Conservation (phyloP, 2,329 filamentous ascomycete species). For the Polytolypa hystricis region DNA sequence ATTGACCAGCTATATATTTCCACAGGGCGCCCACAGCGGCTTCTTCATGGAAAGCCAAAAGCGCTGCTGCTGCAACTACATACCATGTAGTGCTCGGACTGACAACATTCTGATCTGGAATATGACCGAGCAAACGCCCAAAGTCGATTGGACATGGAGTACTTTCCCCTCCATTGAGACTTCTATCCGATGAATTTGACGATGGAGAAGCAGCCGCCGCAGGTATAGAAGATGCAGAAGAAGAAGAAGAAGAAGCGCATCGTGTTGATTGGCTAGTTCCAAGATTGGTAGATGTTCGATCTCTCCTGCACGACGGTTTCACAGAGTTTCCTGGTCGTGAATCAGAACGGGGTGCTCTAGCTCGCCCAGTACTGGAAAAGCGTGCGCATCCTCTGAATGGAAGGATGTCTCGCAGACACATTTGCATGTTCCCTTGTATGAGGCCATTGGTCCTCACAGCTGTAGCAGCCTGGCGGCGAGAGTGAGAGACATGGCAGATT, state of each 20-base stretch:
- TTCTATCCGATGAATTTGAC: background rate
- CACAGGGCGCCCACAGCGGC: conserved; percentile 16
- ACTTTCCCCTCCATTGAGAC: background rate
- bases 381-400: background rate
- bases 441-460: no score
- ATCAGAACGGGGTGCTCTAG: background rate
- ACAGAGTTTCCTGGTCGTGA: no score
- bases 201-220: background rate
- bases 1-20: conserved; percentile 14
- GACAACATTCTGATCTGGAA: conserved; percentile 1
- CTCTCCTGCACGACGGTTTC: no score
- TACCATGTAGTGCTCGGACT: conserved; percentile 16
- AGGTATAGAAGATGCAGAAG: background rate
- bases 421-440: no score
- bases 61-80: conserved; percentile 16
- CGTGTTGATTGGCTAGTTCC: background rate
- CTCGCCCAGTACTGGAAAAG: background rate
- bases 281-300: background rate
- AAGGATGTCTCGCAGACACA: no score
- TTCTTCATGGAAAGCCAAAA: conserved; percentile 19
- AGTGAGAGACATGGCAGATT: no score
- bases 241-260: background rate
- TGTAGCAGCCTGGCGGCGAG: no score
- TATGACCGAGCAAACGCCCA: background rate
- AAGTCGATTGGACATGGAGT: conserved; percentile 1